Conservation (phyloP, 2,329 filamentous ascomycete genomes). For the Microcyclosporella mali region DNA sequence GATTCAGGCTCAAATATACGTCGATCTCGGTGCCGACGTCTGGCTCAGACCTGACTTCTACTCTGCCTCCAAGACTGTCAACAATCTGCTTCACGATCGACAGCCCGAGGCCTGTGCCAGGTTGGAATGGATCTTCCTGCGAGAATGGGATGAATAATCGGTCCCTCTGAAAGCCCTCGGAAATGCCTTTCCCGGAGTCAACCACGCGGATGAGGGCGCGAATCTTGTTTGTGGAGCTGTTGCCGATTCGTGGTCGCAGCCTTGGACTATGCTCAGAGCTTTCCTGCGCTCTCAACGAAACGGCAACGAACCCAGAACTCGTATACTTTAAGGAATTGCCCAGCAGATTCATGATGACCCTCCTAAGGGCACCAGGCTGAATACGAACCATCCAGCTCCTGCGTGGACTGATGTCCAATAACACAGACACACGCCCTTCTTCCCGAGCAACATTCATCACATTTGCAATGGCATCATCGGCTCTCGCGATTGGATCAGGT, state of each 20-base stretch:
- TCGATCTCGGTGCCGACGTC: conserved; percentile 23
- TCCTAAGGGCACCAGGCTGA: conserved; percentile 42
- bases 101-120: conserved; percentile 33
- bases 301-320: conserved; percentile 35
- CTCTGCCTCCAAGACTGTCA: conserved; percentile 51
- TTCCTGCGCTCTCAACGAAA: conserved; percentile 31
- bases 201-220: conserved; percentile 17
- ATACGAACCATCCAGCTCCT: conserved; percentile 40
- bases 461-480: conserved; percentile 7
- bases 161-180: conserved; percentile 25
- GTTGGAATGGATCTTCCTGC: conserved; percentile 30
- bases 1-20: conserved; percentile 15
- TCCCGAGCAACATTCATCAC: background rate
- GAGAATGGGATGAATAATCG: conserved; percentile 31
- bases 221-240: conserved; percentile 7
- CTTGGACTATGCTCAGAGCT: conserved; percentile 3
- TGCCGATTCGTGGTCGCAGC: no score
- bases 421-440: conserved; percentile 19
- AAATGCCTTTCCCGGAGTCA: conserved; percentile 34
- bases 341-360: conserved; percentile 43
- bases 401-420: conserved; percentile 39
- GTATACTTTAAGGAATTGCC: conserved; percentile 48
- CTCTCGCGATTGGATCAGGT: background rate
- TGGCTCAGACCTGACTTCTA: conserved; percentile 50
- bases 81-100: conserved; percentile 46